These are phyloP conservation scores for Boletus vermiculosoides DNA, from an alignment of 768 basidiomycete genomes.

Conservation along the genomic window DNA sequence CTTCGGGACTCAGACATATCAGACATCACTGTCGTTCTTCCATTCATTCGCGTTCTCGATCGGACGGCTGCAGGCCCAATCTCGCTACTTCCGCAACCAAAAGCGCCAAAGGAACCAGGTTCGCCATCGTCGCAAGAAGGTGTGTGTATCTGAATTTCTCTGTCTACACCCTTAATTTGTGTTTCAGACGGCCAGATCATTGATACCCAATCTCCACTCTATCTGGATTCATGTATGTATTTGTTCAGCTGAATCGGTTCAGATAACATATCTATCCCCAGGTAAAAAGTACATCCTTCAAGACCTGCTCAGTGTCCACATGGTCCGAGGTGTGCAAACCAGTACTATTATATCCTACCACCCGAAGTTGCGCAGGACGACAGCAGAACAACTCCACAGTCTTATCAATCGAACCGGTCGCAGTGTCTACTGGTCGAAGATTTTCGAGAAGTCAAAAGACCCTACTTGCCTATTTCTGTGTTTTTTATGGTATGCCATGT, in stretches of 20 bases:
- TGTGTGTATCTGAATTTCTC: neutral
- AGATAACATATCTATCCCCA: constrained; percentile 8
- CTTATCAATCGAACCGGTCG: constrained; percentile 31
- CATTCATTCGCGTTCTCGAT: constrained; percentile 46
- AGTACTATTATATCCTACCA: constrained; percentile 33
- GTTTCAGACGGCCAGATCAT: constrained; percentile 35
- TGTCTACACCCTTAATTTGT: neutral
- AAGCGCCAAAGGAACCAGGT: neutral
- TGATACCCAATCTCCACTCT: constrained; percentile 52
- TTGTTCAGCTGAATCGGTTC: neutral
- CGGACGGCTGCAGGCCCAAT: neutral
- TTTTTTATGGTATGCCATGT: constrained; percentile 58
- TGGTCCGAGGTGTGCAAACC: constrained; percentile 37
- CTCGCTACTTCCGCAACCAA: neutral
- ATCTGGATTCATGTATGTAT: constrained; percentile 32
- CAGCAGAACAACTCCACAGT: constrained; percentile 27
- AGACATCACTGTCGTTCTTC: constrained; percentile 58
- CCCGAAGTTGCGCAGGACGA: constrained; percentile 16
- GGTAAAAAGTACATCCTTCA: constrained; percentile 29
- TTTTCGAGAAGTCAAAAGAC: constrained; percentile 35
- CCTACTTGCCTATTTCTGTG: constrained; percentile 56
- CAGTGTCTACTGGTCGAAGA: constrained; percentile 35
- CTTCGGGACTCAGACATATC: neutral
- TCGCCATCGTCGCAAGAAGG: constrained; percentile 7
- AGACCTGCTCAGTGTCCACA: constrained; percentile 54